Conservation (phyloP, 1,284 basidiomycete species). For the Cryptococcus depauperatus region DNA sequence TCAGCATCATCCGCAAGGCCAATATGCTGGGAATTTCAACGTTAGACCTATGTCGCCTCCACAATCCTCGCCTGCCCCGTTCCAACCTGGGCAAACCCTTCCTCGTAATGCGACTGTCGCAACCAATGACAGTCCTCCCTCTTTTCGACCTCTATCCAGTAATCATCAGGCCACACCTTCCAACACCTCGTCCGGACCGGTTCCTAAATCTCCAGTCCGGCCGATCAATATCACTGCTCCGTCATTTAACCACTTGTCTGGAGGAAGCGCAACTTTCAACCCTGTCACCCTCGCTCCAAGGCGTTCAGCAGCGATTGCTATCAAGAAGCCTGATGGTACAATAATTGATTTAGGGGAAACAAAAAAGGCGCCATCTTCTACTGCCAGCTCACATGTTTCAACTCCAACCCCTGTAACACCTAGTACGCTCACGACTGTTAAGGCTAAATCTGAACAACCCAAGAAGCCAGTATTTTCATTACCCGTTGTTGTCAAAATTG, state of each 20-base stretch:
- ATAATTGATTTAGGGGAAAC: constrained; percentile 35
- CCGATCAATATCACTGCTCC: too few species aligned
- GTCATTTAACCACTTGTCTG: constrained; percentile 29
- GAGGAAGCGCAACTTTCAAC: constrained; percentile 29
- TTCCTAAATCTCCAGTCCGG: constrained; percentile 29
- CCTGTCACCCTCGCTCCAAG: constrained; percentile 24
- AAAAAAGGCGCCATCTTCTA: constrained; percentile 15
- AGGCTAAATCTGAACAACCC: constrained; percentile 18
- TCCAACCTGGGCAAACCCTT: constrained; percentile 22
- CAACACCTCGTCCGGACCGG: constrained; percentile 18
- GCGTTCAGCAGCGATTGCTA: constrained; percentile 33
- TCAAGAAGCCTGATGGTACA: constrained; percentile 42
- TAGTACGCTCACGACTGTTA: neutral
- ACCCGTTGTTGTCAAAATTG: constrained; percentile 46
- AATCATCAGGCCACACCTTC: constrained; percentile 24
- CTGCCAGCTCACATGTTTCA: neutral
- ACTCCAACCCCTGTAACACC: neutral
- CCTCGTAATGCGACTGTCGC: constrained; percentile 23
- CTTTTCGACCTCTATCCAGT: constrained; percentile 12
- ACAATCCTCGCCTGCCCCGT: constrained; percentile 19
- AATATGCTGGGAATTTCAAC: constrained; percentile 4
- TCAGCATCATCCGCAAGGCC: constrained; percentile 24
- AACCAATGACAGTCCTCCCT: constrained; percentile 19
- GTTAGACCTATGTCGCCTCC: constrained; percentile 29
- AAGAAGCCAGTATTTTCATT: constrained; percentile 31